Evolutionary conservation across 345 rosid species (phyloP).

Genomic region (Brassica incana): DNA sequence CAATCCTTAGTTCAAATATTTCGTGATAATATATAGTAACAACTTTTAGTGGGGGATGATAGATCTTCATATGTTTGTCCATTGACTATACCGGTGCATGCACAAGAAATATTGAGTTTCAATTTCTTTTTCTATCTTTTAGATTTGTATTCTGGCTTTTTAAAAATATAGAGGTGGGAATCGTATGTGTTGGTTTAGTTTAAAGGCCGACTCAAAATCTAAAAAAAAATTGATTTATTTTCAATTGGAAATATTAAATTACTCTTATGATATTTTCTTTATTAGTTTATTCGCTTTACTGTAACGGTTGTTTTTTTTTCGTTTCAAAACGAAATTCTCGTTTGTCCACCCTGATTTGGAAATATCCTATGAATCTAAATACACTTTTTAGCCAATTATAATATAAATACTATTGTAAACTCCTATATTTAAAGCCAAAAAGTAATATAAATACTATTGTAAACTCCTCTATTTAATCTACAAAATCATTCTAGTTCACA

Average conservation of each 20-base stretch:
- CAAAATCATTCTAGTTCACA: not conserved
- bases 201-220: not conserved
- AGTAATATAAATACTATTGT: not conserved
- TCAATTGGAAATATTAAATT: not conserved
- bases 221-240: not conserved
- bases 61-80: slow-evolving; percentile 9
- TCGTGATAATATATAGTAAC: not conserved
- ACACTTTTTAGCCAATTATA: not conserved
- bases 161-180: not conserved
- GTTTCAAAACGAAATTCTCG: slow-evolving; percentile 14
- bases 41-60: not conserved
- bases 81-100: slow-evolving; percentile 14
- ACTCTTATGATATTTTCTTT: not conserved
- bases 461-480: not conserved
- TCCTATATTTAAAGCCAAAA: not conserved
- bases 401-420: not conserved
- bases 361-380: not conserved
- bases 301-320: not conserved
- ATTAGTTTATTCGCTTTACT: not conserved
- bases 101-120: not conserved
- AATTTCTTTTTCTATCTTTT: not conserved
- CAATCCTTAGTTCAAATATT: not conserved
- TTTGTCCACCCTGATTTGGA: not conserved
- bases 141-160: not conserved
- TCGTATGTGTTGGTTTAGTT: not conserved